A percentile compares a stretch with the other conserved stretches of the same genome.
These are phyloP conservation scores for Arachis stenosperma DNA, from an alignment of 306 rosid species.

Conservation along the genomic window DNA sequence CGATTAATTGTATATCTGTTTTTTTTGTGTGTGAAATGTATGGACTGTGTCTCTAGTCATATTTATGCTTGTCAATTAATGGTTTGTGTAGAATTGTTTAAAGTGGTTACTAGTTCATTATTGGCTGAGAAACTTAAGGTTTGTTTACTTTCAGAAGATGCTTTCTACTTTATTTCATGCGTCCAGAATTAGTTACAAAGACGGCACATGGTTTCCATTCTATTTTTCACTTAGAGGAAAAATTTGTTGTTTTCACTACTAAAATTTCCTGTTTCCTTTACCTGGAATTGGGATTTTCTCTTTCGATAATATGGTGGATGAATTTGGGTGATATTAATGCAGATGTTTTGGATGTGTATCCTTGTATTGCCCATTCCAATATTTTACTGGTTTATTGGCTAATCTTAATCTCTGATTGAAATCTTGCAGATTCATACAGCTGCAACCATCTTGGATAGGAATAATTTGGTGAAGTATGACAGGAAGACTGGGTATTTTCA, in stretches of 20 bases:
- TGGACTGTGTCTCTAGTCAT: background rate
- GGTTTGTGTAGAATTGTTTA: constrained; percentile 11
- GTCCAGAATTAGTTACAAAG: background rate
- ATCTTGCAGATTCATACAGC: constrained; percentile 88
- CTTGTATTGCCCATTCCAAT: background rate
- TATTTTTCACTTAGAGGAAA: background rate
- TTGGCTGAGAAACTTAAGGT: background rate
- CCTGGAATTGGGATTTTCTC: background rate
- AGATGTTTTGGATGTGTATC: background rate
- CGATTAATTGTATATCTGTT: background rate
- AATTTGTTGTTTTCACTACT: background rate
- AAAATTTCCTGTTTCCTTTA: background rate
- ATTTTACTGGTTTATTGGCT: constrained; percentile 4
- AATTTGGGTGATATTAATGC: constrained; percentile 22
- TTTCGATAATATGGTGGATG: constrained; percentile 7
- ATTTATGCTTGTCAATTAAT: constrained; percentile 11
- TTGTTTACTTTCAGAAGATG: too few relatives aligned
- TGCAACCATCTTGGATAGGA: constrained; percentile 80
- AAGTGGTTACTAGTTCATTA: constrained; percentile 1
- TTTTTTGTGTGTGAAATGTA: background rate
- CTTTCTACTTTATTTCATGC: background rate
- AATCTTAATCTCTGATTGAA: constrained; percentile 28
- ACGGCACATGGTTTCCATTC: too few relatives aligned
- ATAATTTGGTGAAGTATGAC: constrained; percentile 89
- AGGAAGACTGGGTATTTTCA: constrained; percentile 96